phyloP scores from a whole-genome alignment of 352 stramenopile genomes.

The Phytophthora tentaculata region DNA sequence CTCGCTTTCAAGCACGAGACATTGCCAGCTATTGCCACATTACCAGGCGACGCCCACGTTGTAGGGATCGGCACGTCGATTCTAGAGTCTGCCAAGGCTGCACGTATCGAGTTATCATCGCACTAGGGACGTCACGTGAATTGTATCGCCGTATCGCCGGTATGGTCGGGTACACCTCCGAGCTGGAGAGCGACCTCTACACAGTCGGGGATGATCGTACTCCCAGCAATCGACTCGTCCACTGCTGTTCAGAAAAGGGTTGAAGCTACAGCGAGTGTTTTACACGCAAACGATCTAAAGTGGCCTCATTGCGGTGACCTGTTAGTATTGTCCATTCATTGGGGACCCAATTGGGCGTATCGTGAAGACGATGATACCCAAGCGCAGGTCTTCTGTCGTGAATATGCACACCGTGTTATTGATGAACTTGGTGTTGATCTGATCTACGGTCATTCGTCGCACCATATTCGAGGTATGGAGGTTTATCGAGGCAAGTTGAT shows the following conservation, averaged over 20 bases:
- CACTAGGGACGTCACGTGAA: constrained; percentile 17
- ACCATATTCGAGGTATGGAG: too few relatives aligned
- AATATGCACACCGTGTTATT: too few relatives aligned
- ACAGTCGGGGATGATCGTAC: too few relatives aligned
- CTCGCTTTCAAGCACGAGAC: constrained; percentile 48
- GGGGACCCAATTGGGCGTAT: constrained; percentile 50
- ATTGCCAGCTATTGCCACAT: constrained; percentile 25
- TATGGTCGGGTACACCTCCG: too few relatives aligned
- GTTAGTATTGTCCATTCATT: constrained; percentile 49
- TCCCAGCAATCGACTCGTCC: too few relatives aligned
- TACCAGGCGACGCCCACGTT: constrained; percentile 25
- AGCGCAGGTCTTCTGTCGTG: constrained; percentile 25
- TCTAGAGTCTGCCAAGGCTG: constrained; percentile 28
- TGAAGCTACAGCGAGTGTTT: too few relatives aligned
- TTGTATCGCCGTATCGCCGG: constrained; percentile 40
- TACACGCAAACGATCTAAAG: too few relatives aligned
- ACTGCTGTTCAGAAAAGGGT: too few relatives aligned
- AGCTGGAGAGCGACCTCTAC: constrained; percentile 35
- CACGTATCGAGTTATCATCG: constrained; percentile 7
- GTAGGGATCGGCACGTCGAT: constrained; percentile 36
- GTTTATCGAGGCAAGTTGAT: too few relatives aligned
- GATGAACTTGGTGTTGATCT: too few relatives aligned
- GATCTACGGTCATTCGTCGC: too few relatives aligned
- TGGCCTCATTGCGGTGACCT: constrained; percentile 27
- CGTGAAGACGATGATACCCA: constrained; percentile 32